phyloP scores from a whole-genome alignment of 2,329 filamentous ascomycete genomes.

The Pezicula radicicola region DNA sequence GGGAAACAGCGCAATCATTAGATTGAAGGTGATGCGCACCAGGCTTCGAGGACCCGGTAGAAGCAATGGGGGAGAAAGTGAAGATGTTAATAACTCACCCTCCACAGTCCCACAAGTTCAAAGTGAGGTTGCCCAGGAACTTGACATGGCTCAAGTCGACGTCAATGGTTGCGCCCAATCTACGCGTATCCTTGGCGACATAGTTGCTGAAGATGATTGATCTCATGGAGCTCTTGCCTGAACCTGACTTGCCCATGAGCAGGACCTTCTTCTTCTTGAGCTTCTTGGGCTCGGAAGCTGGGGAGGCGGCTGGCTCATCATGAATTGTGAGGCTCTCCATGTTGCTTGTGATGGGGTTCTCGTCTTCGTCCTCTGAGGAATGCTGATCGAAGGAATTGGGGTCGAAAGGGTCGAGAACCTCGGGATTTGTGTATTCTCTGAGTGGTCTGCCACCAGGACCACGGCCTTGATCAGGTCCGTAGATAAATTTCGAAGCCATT shows the following conservation, averaged over 20 bases:
- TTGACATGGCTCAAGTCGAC: slow-evolving; percentile 98
- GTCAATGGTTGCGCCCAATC: slow-evolving; percentile 93
- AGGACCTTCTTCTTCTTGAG: slow-evolving; percentile 85
- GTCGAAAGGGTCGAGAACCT: too few species aligned
- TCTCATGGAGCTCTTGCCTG: slow-evolving; percentile 97
- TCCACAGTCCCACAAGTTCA: slow-evolving; percentile 98
- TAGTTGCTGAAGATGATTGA: slow-evolving; percentile 99
- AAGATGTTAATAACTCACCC: slow-evolving; percentile 49
- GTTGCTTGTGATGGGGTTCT: background rate
- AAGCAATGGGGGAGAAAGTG: background rate
- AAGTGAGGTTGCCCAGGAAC: slow-evolving; percentile 94
- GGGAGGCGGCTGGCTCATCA: slow-evolving; percentile 18
- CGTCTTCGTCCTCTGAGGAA: too few species aligned
- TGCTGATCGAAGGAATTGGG: too few species aligned
- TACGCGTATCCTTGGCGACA: slow-evolving; percentile 89
- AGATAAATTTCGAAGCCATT: background rate
- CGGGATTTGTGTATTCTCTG: too few species aligned
- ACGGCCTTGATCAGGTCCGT: too few species aligned
- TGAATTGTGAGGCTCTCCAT: slow-evolving; percentile 20
- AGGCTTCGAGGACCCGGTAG: background rate
- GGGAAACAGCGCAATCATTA: background rate
- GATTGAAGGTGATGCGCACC: too few species aligned
- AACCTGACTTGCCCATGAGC: slow-evolving; percentile 93
- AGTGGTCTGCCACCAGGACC: too few species aligned
- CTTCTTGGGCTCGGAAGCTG: slow-evolving; percentile 37